Base-by-base conservation (phyloP, 345 rosid species). In the Sonneratia alba region DNA sequence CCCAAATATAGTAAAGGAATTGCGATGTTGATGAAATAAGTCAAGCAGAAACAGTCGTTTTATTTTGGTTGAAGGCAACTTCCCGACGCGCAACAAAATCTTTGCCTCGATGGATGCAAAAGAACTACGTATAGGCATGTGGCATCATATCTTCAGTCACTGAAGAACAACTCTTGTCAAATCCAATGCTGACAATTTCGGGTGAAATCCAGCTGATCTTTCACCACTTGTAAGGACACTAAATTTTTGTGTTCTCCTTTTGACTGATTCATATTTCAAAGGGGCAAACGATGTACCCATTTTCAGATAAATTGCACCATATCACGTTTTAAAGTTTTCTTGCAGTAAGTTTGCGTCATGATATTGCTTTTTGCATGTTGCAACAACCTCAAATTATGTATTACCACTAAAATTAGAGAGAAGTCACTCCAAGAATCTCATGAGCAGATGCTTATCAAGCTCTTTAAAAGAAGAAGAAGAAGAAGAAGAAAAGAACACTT, bases 31-130 rank as follows among this genome's bases (percentile, higher is more conserved):
- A 70, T 68, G 71, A 68, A 45, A 67, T 53, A 74, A 67, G 85
- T 77, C 69, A 67, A 77, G 79, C 69, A 71, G 45, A 73, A 70
- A 56, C 69, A 67, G 70, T 72, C 38, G 67, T 36, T 63, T 70
- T 49, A 38, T 62, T 75, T 42, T 77, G 7, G 71, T 14, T 18
- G 68, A 73, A 76, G 76, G 73, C 63, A 72, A 78, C 69, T 59
- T 36, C 69, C 32, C 59, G n/a, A 66, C 27, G 42, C 67, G 27
- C 37, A 67, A 70, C 66, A 37, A 70, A 57, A 62, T 62, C 47
- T 47, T 32, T 62, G 38, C 66, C 38, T 32, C 9, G 19, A 10
- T 27, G 18, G 66, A 62, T 24, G 24, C 14, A 24, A 59, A n/a
- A 22, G 22, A 59, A 12, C 22, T 19, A 18, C 15, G 22, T 59